phyloP scores from a whole-genome alignment of 805 yeast genomes.

The Pichia rugopelliculosa region DNA sequence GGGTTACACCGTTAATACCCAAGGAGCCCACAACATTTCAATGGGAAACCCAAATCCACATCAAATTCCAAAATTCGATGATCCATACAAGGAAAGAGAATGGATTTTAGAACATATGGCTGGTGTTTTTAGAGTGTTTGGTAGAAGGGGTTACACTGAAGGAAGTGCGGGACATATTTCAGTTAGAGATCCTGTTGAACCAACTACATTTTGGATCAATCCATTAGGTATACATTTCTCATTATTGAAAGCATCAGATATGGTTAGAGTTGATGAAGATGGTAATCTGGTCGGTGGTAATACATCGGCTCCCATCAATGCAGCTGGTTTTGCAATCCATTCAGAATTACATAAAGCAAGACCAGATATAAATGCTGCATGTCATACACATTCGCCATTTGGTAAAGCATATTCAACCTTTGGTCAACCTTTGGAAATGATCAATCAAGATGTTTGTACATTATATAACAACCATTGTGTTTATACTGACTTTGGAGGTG shows the following conservation, averaged over 20 bases:
- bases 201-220: conserved; percentile 82
- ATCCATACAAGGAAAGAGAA: conserved; percentile 41
- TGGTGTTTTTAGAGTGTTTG: conserved; percentile 76
- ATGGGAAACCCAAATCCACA: conserved; percentile 46
- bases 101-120: conserved; percentile 71
- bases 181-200: conserved; percentile 74
- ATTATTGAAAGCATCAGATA: conserved; percentile 49
- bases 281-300: conserved; percentile 58
- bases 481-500: conserved; percentile 68
- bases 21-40: conserved; percentile 57
- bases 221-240: conserved; percentile 78
- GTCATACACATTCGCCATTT: conserved; percentile 59
- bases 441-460: conserved; percentile 69
- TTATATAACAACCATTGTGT: conserved; percentile 63
- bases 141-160: conserved; percentile 67
- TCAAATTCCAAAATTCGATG: conserved; percentile 45
- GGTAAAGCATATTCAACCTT: conserved; percentile 63
- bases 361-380: conserved; percentile 66
- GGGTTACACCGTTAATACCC: conserved; percentile 34
- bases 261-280: conserved; percentile 56
- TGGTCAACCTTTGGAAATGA: conserved; percentile 65
- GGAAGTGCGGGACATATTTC: conserved; percentile 86
- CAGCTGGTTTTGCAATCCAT: conserved; percentile 67
- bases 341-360: conserved; percentile 60
- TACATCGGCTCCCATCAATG: conserved; percentile 41